Evolutionary conservation across 1,284 basidiomycete species (phyloP), one percentile per base, ranked within the genome.

Genomic region (Chalciporus piperatoides): DNA sequence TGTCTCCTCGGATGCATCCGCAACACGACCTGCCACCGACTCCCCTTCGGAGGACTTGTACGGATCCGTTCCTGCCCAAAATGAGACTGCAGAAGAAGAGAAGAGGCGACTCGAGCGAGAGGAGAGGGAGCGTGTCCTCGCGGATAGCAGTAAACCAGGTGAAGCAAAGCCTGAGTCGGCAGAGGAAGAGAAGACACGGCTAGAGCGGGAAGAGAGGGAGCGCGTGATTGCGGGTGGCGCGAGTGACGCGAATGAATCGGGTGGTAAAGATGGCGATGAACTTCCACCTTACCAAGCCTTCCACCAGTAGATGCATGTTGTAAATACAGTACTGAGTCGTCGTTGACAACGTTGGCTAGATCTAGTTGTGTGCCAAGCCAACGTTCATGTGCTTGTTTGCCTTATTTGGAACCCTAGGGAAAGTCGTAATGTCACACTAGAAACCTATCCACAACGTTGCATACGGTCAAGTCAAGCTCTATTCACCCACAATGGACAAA

Each of bases 201-300:
- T 85, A 32, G 81, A 85, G 62, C 74, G 76, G 44, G 82, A 86
- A 60, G 81, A 84, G 57, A 72, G 80, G 46, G 84, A 84, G 56
- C 72, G 74, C 9, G 56, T 82, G 17, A 60, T 80, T 39, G 67
- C 65, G 17, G 64, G 63, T 4, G 71, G 69, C 32, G 65, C 59
- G n/a, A n/a, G n/a, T n/a, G n/a, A n/a, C n/a, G n/a, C n/a, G 4
- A 53, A 47, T 44, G 30, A 37, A 14, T 46, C 41, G 23, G 46
- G 42, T 21, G 51, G 32, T 33, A 64, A 60, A 56, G 72, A 69
- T 17, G 76, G 76, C 30, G 80, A 81, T 0, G 80, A 83, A 38
- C 70, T 81, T 41, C 84, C 84, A 8, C 82, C 84, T 7, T 88
- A 88, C 67, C 74, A 84, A 60, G 83, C 82, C 59, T 62, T 79